These are phyloP conservation scores for Hura crepitans DNA, from an alignment of 441 rosid genomes.

Conservation along the genomic window DNA sequence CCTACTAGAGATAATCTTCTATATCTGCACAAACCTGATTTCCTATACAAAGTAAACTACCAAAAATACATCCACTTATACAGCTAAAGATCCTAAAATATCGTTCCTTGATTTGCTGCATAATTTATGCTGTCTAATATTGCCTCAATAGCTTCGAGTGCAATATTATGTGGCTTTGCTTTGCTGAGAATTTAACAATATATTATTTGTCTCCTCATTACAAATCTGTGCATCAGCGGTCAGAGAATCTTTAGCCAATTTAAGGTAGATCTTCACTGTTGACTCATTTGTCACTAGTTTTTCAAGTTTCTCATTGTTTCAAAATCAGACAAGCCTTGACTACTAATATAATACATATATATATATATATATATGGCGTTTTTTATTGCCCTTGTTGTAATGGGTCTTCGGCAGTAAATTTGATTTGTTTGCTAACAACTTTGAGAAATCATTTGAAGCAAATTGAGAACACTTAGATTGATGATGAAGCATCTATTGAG, in stretches of 20 bases:
- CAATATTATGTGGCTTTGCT: not conserved
- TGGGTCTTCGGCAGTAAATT: slow-evolving; percentile 79
- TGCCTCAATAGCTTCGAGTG: too few relatives aligned
- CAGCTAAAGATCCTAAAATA: too few relatives aligned
- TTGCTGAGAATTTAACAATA: slow-evolving; percentile 1
- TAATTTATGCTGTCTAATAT: too few relatives aligned
- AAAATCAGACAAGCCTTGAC: slow-evolving; percentile 8
- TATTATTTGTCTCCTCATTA: slow-evolving; percentile 23
- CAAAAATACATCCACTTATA: too few relatives aligned
- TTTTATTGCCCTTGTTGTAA: slow-evolving; percentile 24
- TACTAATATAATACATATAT: slow-evolving; percentile 20
- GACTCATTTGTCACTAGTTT: slow-evolving; percentile 35
- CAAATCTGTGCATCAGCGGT: slow-evolving; percentile 86
- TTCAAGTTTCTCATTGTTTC: slow-evolving; percentile 27
- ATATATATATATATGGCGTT: too few relatives aligned
- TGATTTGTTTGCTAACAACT: slow-evolving; percentile 56
- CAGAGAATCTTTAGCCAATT: slow-evolving; percentile 85
- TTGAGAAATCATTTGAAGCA: slow-evolving; percentile 84
- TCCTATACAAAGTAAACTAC: too few relatives aligned
- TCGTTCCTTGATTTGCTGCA: too few relatives aligned
- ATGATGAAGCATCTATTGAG: slow-evolving; percentile 45
- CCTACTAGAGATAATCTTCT: too few relatives aligned
- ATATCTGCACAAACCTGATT: too few relatives aligned
- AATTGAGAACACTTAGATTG: slow-evolving; percentile 70
- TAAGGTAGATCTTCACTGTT: slow-evolving; percentile 50